Percentiles rank a stretch among this genome's conserved stretches.
Evolutionary conservation across 495 filamentous ascomycete genomes (phyloP).

Genomic region (Cercophora samala): DNA sequence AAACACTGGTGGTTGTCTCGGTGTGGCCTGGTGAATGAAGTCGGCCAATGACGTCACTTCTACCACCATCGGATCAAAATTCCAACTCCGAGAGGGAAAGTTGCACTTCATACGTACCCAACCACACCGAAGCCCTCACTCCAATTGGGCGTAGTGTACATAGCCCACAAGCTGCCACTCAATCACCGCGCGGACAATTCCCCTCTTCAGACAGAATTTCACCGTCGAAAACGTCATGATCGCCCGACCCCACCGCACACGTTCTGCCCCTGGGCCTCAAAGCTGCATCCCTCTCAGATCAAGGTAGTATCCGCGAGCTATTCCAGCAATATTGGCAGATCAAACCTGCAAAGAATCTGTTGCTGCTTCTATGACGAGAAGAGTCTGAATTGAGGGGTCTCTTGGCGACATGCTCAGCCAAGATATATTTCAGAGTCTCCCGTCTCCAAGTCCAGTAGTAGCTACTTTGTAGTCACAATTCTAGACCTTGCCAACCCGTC

Average conservation of each 20-base stretch:
- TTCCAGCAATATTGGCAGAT: neutral
- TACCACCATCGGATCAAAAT: neutral
- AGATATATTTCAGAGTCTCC: neutral
- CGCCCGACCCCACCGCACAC: neutral
- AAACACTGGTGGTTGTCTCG: neutral
- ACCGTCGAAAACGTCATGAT: neutral
- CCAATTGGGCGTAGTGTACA: neutral
- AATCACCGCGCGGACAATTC: neutral
- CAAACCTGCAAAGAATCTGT: neutral
- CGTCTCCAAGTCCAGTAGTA: neutral
- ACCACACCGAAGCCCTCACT: slow-evolving; percentile 2
- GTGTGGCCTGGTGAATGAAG: neutral
- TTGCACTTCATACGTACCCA: neutral
- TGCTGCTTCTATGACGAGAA: neutral
- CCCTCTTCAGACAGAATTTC: neutral
- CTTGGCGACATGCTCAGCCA: neutral
- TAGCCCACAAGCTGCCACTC: neutral
- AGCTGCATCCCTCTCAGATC: neutral
- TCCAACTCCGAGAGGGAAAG: slow-evolving; percentile 1
- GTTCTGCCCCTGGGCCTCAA: neutral
- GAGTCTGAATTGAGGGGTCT: neutral
- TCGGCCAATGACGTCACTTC: neutral
- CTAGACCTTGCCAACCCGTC: neutral
- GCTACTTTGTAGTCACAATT: neutral
- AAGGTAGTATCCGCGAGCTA: neutral